These are phyloP conservation scores for Annulohypoxylon stygium DNA, from an alignment of 495 filamentous ascomycete species.

Conservation along the genomic window DNA sequence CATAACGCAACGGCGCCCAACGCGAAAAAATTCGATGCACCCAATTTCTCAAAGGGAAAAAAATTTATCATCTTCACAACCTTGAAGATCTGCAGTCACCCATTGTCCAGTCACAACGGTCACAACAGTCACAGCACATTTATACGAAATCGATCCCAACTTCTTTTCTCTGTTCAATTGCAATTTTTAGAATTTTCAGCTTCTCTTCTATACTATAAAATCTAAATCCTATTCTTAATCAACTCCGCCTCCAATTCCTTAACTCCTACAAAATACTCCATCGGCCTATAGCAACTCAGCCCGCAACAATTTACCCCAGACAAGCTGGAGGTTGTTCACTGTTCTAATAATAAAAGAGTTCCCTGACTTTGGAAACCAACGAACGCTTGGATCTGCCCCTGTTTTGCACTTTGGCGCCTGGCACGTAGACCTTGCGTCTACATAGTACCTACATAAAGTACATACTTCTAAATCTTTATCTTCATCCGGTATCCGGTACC, in stretches of 20 bases:
- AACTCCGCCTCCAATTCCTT: constrained; percentile 29
- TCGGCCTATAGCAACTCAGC: constrained; percentile 16
- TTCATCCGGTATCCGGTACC: not conserved
- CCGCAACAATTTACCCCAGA: constrained; percentile 35
- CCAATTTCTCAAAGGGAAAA: constrained; percentile 24
- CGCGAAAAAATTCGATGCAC: constrained; percentile 43
- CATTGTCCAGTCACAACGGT: constrained; percentile 27
- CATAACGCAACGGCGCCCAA: constrained; percentile 47
- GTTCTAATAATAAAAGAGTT: constrained; percentile 46
- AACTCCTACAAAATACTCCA: constrained; percentile 18
- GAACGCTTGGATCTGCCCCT: constrained; percentile 9
- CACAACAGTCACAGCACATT: constrained; percentile 25
- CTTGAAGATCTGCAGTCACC: constrained; percentile 11
- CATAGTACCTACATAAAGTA: not conserved
- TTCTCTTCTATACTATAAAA: not conserved
- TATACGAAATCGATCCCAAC: not conserved
- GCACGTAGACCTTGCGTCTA: constrained; percentile 9
- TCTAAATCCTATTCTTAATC: constrained; percentile 10
- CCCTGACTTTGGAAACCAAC: constrained; percentile 28
- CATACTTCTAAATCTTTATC: not conserved
- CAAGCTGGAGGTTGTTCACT: constrained; percentile 8
- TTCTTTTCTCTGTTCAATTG: not conserved
- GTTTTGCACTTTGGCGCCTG: constrained; percentile 20
- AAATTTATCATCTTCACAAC: constrained; percentile 13
- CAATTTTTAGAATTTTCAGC: constrained; percentile 1